phyloP scores from a whole-genome alignment of 495 filamentous ascomycete species.

The Talaromyces proteolyticus region DNA sequence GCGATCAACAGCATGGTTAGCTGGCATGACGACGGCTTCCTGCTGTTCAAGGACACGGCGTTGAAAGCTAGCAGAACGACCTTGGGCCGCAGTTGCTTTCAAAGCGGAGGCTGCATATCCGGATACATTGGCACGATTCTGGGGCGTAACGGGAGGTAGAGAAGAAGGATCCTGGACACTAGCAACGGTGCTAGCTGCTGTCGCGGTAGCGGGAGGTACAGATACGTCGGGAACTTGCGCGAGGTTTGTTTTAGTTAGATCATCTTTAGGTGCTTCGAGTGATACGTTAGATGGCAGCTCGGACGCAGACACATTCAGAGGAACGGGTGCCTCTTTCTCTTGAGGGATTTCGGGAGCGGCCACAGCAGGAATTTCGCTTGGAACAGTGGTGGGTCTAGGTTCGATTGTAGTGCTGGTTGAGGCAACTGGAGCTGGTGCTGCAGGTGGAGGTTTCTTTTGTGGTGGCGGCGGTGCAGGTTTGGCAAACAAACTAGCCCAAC shows the following conservation, averaged over 20 bases:
- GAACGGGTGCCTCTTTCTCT: slow-evolving; percentile 13
- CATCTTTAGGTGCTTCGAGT: slow-evolving; percentile 67
- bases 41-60: slow-evolving; percentile 87
- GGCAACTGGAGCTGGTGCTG: slow-evolving; percentile 21
- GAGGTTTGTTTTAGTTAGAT: slow-evolving; percentile 86
- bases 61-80: slow-evolving; percentile 68
- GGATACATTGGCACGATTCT: slow-evolving; percentile 54
- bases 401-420: slow-evolving; percentile 10
- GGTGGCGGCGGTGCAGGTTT: slow-evolving; percentile 35
- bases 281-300: slow-evolving; percentile 46
- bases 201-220: slow-evolving; percentile 65
- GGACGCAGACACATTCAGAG: slow-evolving; percentile 17
- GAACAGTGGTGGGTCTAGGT: slow-evolving; percentile 22
- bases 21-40: slow-evolving; percentile 97
- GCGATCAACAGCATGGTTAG: slow-evolving; percentile 92
- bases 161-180: slow-evolving; percentile 71
- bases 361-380: slow-evolving; percentile 18
- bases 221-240: slow-evolving; percentile 83
- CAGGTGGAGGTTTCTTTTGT: slow-evolving; percentile 25
- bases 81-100: slow-evolving; percentile 58
- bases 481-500: slow-evolving; percentile 60
- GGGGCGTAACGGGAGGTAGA: slow-evolving; percentile 44
- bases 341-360: slow-evolving; percentile 13
- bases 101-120: slow-evolving; percentile 69
- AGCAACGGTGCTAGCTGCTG: slow-evolving; percentile 83